Conservation (phyloP, 139 green algal genomes). For the Coelastrella sp. region DNA sequence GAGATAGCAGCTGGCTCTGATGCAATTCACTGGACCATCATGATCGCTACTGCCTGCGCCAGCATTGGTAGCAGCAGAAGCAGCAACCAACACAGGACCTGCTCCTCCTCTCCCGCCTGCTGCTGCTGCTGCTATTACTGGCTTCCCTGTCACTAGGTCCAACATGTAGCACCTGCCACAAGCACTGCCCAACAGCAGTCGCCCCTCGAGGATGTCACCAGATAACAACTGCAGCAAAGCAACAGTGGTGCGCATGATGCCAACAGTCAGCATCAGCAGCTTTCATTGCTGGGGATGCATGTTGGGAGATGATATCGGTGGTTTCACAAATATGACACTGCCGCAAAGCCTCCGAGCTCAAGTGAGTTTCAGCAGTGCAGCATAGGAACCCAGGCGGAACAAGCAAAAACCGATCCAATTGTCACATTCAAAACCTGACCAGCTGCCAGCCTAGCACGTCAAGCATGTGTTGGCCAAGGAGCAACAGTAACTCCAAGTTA, state of each 20-base stretch:
- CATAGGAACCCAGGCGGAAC: too few species aligned
- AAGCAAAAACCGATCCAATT: too few species aligned
- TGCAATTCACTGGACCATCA: constrained; percentile 21
- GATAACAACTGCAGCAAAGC: constrained; percentile 23
- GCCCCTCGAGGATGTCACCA: constrained; percentile 15
- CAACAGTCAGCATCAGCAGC: not conserved
- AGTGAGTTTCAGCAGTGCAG: too few species aligned
- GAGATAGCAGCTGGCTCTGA: constrained; percentile 3
- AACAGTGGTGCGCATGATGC: too few species aligned
- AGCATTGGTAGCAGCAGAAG: not conserved
- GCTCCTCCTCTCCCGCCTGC: not conserved
- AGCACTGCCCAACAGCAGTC: constrained; percentile 18
- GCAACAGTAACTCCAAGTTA: too few species aligned
- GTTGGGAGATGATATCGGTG: too few species aligned
- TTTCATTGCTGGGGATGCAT: not conserved
- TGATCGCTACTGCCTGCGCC: constrained; percentile 3
- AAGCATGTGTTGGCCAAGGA: too few species aligned
- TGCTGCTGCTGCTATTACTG: not conserved
- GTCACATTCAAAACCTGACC: too few species aligned
- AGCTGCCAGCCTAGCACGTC: too few species aligned
- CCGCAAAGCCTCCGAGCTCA: too few species aligned
- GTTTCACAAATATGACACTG: too few species aligned
- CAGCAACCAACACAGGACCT: too few species aligned
- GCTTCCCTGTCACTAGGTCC: not conserved
- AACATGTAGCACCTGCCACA: constrained; percentile 28